These are phyloP conservation scores for Dalbergia oliveri DNA, from an alignment of 306 rosid species.

Conservation along the genomic window DNA sequence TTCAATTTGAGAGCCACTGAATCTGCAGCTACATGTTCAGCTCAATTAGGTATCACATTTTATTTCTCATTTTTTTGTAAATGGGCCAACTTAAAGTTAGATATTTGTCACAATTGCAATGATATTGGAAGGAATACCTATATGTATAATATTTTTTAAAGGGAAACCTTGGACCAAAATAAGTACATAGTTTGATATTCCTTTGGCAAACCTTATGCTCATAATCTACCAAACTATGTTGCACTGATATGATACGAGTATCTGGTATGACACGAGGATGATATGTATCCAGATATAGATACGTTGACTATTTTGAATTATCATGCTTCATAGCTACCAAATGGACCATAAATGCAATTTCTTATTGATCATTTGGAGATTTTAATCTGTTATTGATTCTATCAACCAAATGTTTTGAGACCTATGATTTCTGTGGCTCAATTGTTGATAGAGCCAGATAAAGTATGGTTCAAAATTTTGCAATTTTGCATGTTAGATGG, in stretches of 20 bases:
- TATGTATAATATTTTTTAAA: background rate
- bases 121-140: background rate
- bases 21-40: slow-evolving; percentile 60
- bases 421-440: background rate
- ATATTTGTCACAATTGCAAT: slow-evolving; percentile 2
- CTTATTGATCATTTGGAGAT: slow-evolving; percentile 8
- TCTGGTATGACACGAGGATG: too few relatives aligned
- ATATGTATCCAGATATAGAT: too few relatives aligned
- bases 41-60: slow-evolving; percentile 43
- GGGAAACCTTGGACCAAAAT: slow-evolving; percentile 12
- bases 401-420: slow-evolving; percentile 6
- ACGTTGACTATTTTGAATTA: too few relatives aligned
- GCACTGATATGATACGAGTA: too few relatives aligned
- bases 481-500: slow-evolving; percentile 5
- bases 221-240: background rate
- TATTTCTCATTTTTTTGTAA: background rate
- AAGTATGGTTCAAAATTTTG: background rate
- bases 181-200: background rate
- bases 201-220: background rate
- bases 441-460: slow-evolving; percentile 4
- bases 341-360: slow-evolving; percentile 30
- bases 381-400: background rate
- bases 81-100: background rate
- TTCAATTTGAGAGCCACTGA: slow-evolving; percentile 19
- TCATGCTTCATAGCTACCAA: background rate